Evolutionary conservation across 2,329 filamentous ascomycete species (phyloP).

Genomic region (Dothidotthia symphoricarpi): DNA sequence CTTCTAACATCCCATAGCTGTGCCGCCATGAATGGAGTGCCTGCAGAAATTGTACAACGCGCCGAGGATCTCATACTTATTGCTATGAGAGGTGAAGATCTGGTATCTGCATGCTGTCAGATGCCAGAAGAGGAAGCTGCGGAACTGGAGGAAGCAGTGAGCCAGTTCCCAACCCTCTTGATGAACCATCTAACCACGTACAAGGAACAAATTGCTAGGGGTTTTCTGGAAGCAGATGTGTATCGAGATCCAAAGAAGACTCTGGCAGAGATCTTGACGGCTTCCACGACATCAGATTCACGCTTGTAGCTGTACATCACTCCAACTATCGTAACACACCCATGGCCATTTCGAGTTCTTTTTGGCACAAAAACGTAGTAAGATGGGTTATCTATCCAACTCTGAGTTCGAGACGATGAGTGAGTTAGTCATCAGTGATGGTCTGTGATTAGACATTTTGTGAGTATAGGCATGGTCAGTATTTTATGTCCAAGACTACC

Average conservation of each 20-base stretch:
- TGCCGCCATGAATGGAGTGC: constrained; percentile 82
- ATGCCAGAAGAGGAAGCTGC: constrained; percentile 62
- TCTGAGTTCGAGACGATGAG: no score
- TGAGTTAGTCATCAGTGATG: no score
- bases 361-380: no score
- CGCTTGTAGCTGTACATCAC: background rate
- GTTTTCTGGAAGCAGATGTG: constrained; percentile 44
- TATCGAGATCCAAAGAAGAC: constrained; percentile 34
- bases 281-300: constrained; percentile 8
- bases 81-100: constrained; percentile 69
- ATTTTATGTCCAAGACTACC: no score
- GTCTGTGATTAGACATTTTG: no score
- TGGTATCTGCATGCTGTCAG: constrained; percentile 68
- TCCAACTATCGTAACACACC: background rate
- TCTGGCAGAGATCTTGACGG: constrained; percentile 40
- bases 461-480: no score
- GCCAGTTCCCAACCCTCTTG: constrained; percentile 14
- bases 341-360: no score
- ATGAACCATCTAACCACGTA: constrained; percentile 5
- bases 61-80: constrained; percentile 72
- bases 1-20: constrained; percentile 52
- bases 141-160: constrained; percentile 67
- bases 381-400: no score
- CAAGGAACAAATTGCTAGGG: constrained; percentile 45
- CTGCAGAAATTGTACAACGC: constrained; percentile 66